phyloP scores from a whole-genome alignment of 2,329 filamentous ascomycete genomes.

The Pezicula radicicola region DNA sequence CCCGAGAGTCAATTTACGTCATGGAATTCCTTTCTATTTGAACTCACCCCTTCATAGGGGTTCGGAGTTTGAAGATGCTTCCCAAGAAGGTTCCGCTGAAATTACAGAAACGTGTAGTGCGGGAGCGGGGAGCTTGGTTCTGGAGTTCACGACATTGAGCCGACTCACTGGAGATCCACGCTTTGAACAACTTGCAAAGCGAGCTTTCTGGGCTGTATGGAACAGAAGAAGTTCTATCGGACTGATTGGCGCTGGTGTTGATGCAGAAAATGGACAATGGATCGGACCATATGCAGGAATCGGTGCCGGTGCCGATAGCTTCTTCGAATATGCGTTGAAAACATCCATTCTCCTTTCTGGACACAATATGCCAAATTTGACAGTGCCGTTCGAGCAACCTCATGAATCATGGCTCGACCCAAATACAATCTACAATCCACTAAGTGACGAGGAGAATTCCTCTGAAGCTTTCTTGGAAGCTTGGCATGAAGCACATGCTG shows the following conservation, averaged over 20 bases:
- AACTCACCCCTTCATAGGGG: constrained; percentile 56
- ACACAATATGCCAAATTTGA: constrained; percentile 54
- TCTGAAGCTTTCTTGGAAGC: constrained; percentile 75
- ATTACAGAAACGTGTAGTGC: constrained; percentile 96
- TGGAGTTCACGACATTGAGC: constrained; percentile 90
- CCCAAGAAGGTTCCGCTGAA: constrained; percentile 45
- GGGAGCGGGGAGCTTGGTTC: constrained; percentile 89
- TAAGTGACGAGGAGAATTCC: constrained; percentile 65
- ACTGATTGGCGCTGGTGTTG: constrained; percentile 86
- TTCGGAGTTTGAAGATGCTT: constrained; percentile 38
- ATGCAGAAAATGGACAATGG: constrained; percentile 89
- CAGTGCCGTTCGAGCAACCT: constrained; percentile 19
- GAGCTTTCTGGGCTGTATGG: constrained; percentile 98
- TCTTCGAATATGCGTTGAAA: constrained; percentile 97
- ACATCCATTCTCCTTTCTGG: constrained; percentile 87
- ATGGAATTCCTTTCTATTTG: constrained; percentile 1
- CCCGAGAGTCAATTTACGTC: neutral
- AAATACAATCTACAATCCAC: constrained; percentile 55
- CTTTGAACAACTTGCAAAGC: constrained; percentile 88
- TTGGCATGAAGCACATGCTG: constrained; percentile 82
- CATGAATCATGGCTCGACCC: constrained; percentile 53
- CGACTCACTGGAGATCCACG: constrained; percentile 79
- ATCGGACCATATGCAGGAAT: constrained; percentile 88
- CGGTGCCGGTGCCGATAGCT: constrained; percentile 94
- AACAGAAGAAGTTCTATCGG: constrained; percentile 78